phyloP scores from a whole-genome alignment of 305 asterid species.

The Fraxinus dipetala region DNA sequence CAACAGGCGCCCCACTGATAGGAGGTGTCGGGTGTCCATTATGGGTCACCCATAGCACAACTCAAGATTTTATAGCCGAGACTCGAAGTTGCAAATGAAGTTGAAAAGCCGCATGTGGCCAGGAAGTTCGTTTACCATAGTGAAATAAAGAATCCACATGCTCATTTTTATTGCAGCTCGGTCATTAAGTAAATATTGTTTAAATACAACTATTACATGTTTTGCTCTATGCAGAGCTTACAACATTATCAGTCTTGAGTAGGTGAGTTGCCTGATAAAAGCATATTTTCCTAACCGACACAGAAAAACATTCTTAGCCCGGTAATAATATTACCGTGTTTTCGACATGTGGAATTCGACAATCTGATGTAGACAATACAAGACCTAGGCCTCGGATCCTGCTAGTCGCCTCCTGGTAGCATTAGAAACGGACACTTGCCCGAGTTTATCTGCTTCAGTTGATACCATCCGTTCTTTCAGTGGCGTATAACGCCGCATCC shows the following conservation, averaged over 20 bases:
- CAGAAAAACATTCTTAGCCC: neutral
- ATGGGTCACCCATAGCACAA: no score
- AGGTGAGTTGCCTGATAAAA: neutral
- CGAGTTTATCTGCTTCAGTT: conserved; percentile 57
- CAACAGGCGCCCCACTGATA: no score
- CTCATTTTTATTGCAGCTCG: neutral
- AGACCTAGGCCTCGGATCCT: conserved; percentile 66
- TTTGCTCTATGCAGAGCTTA: neutral
- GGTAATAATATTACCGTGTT: neutral
- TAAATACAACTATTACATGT: neutral
- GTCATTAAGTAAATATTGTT: neutral
- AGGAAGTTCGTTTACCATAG: neutral
- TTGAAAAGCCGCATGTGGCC: neutral
- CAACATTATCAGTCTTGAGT: neutral
- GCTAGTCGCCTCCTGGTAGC: conserved; percentile 90
- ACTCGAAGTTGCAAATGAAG: neutral
- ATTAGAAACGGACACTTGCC: conserved; percentile 81
- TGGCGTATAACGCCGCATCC: conserved; percentile 81
- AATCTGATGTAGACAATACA: conserved; percentile 5
- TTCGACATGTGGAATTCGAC: neutral
- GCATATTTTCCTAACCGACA: neutral
- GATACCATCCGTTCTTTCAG: conserved; percentile 53
- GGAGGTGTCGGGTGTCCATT: no score
- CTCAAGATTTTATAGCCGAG: neutral
- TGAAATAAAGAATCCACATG: neutral